These are phyloP conservation scores for Coprinellus micaceus DNA, from an alignment of 768 basidiomycete species.

Conservation along the genomic window DNA sequence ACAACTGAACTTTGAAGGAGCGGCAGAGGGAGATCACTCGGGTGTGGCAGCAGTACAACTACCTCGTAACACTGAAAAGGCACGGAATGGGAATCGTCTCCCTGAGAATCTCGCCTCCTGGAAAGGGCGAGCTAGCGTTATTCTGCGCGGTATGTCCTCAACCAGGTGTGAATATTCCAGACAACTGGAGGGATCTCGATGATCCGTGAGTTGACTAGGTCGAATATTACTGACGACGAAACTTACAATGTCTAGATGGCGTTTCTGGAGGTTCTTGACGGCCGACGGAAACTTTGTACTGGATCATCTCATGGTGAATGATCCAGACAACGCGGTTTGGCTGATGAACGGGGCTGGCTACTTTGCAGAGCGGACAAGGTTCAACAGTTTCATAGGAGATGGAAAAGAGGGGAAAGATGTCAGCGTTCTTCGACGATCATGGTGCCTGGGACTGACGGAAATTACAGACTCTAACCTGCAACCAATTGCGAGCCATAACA, in stretches of 20 bases:
- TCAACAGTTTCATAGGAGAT: neutral
- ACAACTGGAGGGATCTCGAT: slow-evolving; percentile 13
- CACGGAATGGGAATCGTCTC: slow-evolving; percentile 15
- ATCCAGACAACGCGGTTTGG: neutral
- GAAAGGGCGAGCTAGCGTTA: neutral
- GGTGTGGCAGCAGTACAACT: neutral
- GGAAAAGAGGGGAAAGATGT: neutral
- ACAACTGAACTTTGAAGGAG: neutral
- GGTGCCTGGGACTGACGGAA: too few species aligned
- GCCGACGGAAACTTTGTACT: neutral
- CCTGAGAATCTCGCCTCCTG: too few species aligned
- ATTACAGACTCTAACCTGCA: neutral
- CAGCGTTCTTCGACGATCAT: neutral
- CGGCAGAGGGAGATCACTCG: neutral
- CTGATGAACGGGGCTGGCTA: neutral
- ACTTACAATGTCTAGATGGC: neutral
- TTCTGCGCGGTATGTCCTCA: slow-evolving; percentile 28
- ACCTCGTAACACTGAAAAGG: slow-evolving; percentile 13
- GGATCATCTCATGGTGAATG: neutral
- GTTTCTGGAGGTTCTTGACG: neutral
- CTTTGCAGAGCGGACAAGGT: neutral
- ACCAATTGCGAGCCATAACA: neutral
- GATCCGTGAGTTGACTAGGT: neutral
- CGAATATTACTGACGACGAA: too few species aligned
- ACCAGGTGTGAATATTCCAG: slow-evolving; percentile 21